phyloP scores from a whole-genome alignment of 768 basidiomycete species.

The Boletus edulis region DNA sequence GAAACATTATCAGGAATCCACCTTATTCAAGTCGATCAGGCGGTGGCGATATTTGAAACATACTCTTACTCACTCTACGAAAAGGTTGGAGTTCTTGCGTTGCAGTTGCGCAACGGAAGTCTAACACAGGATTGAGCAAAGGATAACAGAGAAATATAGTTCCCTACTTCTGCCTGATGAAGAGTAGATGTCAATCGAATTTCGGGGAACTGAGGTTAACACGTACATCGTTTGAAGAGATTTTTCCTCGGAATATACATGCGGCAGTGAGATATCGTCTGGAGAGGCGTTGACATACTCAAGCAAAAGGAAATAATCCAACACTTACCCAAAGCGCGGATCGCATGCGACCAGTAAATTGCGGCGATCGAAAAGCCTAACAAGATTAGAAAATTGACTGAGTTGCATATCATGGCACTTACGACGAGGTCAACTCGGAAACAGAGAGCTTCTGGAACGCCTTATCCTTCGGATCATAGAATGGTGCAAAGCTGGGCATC shows the following conservation, averaged over 20 bases:
- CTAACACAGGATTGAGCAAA: conserved; percentile 35
- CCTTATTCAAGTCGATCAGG: conserved; percentile 33
- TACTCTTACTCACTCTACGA: conserved; percentile 64
- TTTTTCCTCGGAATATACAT: conserved; percentile 81
- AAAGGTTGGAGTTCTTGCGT: conserved; percentile 65
- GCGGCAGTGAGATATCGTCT: conserved; percentile 88
- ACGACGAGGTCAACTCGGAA: conserved; percentile 74
- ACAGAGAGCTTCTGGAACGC: conserved; percentile 61
- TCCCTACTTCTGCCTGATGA: conserved; percentile 51
- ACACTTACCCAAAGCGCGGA: conserved; percentile 64
- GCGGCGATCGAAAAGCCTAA: conserved; percentile 74
- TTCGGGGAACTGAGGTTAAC: background rate
- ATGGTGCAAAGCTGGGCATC: conserved; percentile 92
- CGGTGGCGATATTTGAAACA: background rate
- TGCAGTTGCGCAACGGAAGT: conserved; percentile 73
- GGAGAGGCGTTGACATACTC: background rate
- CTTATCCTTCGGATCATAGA: conserved; percentile 64
- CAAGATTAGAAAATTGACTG: background rate
- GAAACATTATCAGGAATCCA: conserved; percentile 94
- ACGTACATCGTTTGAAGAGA: conserved; percentile 78
- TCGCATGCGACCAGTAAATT: conserved; percentile 84
- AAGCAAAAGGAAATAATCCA: background rate
- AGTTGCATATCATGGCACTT: conserved; percentile 24
- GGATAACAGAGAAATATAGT: background rate
- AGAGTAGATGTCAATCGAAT: conserved; percentile 2